Evolutionary conservation across 331 rosid genomes (phyloP).

Genomic region (Telfairia occidentalis): DNA sequence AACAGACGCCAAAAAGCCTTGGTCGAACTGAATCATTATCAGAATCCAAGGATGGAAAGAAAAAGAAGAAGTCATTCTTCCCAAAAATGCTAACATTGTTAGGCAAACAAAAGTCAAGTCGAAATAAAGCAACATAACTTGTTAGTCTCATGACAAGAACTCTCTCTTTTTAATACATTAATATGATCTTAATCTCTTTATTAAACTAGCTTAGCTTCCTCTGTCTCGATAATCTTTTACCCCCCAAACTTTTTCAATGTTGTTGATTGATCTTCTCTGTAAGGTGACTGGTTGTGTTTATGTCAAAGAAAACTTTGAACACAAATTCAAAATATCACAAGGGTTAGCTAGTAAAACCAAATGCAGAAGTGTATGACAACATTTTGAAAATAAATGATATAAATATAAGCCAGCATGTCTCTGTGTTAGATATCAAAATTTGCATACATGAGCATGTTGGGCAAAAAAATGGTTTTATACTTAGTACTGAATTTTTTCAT

Average conservation of each 20-base stretch:
- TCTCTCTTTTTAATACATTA: not conserved
- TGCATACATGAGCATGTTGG: too few species aligned
- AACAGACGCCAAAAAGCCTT: conserved; percentile 10
- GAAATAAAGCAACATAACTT: conserved; percentile 37
- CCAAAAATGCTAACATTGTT: conserved; percentile 82
- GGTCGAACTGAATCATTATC: conserved; percentile 37
- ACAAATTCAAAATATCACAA: not conserved
- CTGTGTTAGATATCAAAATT: too few species aligned
- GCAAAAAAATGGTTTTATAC: too few species aligned
- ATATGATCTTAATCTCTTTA: not conserved
- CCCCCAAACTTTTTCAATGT: not conserved
- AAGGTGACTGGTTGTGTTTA: not conserved
- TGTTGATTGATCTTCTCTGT: not conserved
- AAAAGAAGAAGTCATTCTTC: conserved; percentile 66
- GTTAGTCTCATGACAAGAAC: conserved; percentile 13
- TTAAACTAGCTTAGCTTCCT: not conserved
- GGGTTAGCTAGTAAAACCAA: not conserved
- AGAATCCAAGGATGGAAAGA: conserved; percentile 55
- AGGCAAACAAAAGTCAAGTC: conserved; percentile 40
- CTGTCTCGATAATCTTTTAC: not conserved
- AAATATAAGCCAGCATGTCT: not conserved
- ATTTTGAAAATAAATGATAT: not conserved
- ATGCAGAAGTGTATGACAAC: not conserved
- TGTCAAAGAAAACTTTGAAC: not conserved
- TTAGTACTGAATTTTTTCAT: too few species aligned